Evolutionary conservation across 352 stramenopile genomes (phyloP).

Genomic region (Globisporangium sylvaticum): DNA sequence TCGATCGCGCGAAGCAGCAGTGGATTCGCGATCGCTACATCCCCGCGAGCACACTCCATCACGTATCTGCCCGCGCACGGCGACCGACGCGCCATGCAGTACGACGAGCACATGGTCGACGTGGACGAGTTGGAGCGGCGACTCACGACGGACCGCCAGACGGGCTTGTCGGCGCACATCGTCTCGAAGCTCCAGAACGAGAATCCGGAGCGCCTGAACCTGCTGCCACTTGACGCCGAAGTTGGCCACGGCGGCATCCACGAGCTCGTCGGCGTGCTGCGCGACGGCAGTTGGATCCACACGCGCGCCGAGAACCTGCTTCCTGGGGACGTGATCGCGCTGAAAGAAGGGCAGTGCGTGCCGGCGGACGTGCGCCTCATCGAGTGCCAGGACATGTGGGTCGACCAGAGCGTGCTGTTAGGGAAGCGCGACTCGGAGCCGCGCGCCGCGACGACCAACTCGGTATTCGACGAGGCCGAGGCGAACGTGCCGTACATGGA

Average conservation of each 20-base stretch:
- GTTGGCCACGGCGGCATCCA: slow-evolving; percentile 47
- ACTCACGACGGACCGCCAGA: slow-evolving; percentile 28
- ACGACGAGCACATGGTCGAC: slow-evolving; percentile 44
- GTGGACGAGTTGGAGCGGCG: slow-evolving; percentile 44
- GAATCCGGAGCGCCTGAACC: slow-evolving; percentile 25
- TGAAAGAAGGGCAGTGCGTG: slow-evolving; percentile 48
- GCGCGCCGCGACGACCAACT: slow-evolving; percentile 26
- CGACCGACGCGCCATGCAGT: slow-evolving; percentile 18
- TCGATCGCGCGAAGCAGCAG: not conserved
- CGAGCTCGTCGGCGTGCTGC: slow-evolving; percentile 51
- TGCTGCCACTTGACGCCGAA: slow-evolving; percentile 43
- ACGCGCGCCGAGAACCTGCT: slow-evolving; percentile 53
- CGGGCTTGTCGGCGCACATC: slow-evolving; percentile 23
- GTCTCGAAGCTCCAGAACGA: slow-evolving; percentile 28
- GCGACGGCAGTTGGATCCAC: slow-evolving; percentile 52
- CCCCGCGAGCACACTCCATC: not conserved
- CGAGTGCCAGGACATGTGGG: slow-evolving; percentile 43
- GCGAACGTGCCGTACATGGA: slow-evolving; percentile 42
- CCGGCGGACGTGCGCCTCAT: slow-evolving; percentile 47
- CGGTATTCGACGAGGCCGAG: slow-evolving; percentile 42
- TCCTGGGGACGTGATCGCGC: slow-evolving; percentile 39
- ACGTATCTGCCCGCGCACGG: not conserved
- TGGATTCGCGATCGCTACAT: not conserved
- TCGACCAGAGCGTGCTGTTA: slow-evolving; percentile 37
- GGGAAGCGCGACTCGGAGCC: slow-evolving; percentile 20